Percentiles rank a stretch among this genome's conserved stretches.
Conservation (phyloP, 176 grass and related monocot genomes). For the Pontederia paniculata region DNA sequence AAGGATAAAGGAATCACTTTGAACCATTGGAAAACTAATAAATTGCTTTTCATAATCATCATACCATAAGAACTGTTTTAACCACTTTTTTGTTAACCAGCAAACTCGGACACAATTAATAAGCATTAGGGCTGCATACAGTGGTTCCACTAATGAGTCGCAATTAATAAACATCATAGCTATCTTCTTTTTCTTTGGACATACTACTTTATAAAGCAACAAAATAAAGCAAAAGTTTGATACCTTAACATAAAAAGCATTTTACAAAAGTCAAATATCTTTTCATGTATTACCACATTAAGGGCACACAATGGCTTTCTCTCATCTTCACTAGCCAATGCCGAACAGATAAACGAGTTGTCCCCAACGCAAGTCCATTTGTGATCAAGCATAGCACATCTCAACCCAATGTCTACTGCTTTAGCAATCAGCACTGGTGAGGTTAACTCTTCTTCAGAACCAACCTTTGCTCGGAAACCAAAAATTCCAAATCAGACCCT, state of each 20-base stretch:
- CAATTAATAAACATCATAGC: no score
- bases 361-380: slow-evolving; percentile 61
- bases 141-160: no score
- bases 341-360: slow-evolving; percentile 34
- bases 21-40: no score
- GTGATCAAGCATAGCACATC: slow-evolving; percentile 53
- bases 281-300: slow-evolving; percentile 40
- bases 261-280: slow-evolving; percentile 1
- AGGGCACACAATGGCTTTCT: slow-evolving; percentile 31
- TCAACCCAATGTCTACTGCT: slow-evolving; percentile 45
- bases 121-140: no score
- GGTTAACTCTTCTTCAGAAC: slow-evolving; percentile 51
- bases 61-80: no score
- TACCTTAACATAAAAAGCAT: not conserved
- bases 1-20: no score
- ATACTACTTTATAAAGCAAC: no score
- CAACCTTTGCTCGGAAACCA: slow-evolving; percentile 21
- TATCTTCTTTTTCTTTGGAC: no score
- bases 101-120: no score
- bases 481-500: not conserved
- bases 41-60: no score
- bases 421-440: slow-evolving; percentile 44
- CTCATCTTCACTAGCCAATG: slow-evolving; percentile 39
- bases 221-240: no score
- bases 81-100: no score